A percentile compares a stretch with the other conserved stretches of the same genome.
Evolutionary conservation across 129 eudicot genomes (phyloP).

Genomic region (Artemisia argyi): DNA sequence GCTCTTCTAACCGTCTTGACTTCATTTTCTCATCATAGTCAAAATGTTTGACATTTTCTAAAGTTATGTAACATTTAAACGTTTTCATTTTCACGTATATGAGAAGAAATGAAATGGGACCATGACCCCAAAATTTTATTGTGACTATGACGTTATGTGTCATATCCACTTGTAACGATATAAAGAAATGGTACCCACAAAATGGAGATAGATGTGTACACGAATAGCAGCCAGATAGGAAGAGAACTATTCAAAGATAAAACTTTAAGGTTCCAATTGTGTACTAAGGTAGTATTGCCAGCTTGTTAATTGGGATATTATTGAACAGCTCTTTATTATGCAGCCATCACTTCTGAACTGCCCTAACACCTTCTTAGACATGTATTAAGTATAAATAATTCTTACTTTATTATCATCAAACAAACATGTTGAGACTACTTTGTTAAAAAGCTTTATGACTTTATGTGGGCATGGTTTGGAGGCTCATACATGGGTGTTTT

Average conservation of each 20-base stretch:
- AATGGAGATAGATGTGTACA: not conserved
- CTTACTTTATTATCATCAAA: too few species aligned
- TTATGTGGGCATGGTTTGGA: too few species aligned
- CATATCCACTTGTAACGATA: not conserved
- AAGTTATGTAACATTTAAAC: not conserved
- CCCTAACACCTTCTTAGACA: too few species aligned
- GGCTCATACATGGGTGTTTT: too few species aligned
- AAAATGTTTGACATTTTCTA: not conserved
- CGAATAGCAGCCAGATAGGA: not conserved
- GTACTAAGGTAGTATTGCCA: not conserved
- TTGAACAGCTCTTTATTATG: too few species aligned
- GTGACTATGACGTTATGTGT: not conserved
- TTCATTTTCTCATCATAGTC: not conserved
- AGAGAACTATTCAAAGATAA: not conserved
- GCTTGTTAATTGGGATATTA: too few species aligned
- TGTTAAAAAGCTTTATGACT: too few species aligned
- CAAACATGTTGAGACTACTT: too few species aligned
- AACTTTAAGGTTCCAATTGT: too few species aligned
- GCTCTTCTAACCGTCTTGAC: constrained; percentile 47
- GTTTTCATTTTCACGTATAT: not conserved
- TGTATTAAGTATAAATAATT: too few species aligned
- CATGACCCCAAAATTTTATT: not conserved
- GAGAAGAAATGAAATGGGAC: not conserved
- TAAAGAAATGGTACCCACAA: too few species aligned
- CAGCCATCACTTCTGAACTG: too few species aligned